Conservation (phyloP, 805 yeast genomes). For the Ogataea paraovalis region DNA sequence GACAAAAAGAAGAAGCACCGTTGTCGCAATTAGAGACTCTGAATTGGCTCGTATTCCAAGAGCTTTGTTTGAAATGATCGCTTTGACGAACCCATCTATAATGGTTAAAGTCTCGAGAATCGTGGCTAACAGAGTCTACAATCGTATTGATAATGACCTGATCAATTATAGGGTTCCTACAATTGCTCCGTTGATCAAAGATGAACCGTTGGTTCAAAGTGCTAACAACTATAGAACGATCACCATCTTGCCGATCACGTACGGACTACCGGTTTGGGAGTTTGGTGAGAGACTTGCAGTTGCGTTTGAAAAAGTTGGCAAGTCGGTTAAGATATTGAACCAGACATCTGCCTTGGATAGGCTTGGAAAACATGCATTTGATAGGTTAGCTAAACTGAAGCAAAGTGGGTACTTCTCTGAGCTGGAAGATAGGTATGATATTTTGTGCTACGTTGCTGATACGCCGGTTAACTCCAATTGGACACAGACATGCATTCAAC, state of each 20-base stretch:
- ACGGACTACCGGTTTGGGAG: constrained; percentile 80
- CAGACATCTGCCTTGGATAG: constrained; percentile 77
- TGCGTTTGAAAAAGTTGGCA: constrained; percentile 71
- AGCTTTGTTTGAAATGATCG: constrained; percentile 78
- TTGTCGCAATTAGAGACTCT: constrained; percentile 87
- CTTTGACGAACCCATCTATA: constrained; percentile 80
- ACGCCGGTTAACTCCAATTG: constrained; percentile 78
- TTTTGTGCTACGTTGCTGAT: constrained; percentile 88
- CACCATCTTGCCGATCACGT: constrained; percentile 73
- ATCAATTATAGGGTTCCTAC: constrained; percentile 15
- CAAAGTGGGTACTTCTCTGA: constrained; percentile 88
- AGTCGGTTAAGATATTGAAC: constrained; percentile 73
- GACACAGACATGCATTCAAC: constrained; percentile 90
- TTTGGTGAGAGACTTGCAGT: constrained; percentile 71
- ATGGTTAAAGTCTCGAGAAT: constrained; percentile 86
- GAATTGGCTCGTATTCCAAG: constrained; percentile 93
- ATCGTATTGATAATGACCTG: constrained; percentile 12
- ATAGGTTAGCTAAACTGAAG: constrained; percentile 77
- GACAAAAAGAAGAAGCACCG: constrained; percentile 59
- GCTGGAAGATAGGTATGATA: constrained; percentile 82
- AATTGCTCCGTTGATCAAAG: constrained; percentile 31
- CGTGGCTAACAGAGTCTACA: constrained; percentile 59
- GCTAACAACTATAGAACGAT: constrained; percentile 69
- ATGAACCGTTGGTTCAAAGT: constrained; percentile 30
- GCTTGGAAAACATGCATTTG: constrained; percentile 90